Base-by-base conservation (phyloP, 306 rosid species). In the Lathyrus oleraceus region DNA sequence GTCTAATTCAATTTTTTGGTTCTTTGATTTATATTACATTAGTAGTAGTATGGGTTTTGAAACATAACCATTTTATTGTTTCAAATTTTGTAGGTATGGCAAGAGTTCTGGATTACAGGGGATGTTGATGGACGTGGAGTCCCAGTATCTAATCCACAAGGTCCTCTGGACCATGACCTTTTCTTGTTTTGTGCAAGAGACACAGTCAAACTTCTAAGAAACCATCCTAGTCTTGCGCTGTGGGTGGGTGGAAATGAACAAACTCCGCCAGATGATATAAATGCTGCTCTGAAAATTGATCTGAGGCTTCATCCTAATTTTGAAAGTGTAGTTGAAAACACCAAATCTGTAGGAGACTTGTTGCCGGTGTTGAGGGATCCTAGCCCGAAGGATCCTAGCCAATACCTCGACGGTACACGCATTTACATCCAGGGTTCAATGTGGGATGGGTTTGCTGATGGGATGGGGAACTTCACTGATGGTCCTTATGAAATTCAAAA, bases 201-300 rank as follows among this genome's bases (percentile, higher is more conserved):
- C 81, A 93, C 96, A 1, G 91, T 93, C 77, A 93, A 90, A 74
- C 96, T 93, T 77, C 85, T 93, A 75, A 84, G 97, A 75, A 93
- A 93, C 83, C 96, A 90, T 79, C 81, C 96, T n/a, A 90, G 98
- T 85, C 98, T 90, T 69, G 94, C 96, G 75, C 90, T 90, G 48
- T 93, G 98, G 98, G 97, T 93, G 57, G 98, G 98, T 38, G 98
- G 98, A 72, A 93, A 93, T 70, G 98, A 93, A 77, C 98, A 93
- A 90, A 69, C 81, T 81, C 98, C 98, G 13, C 98, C 98, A 23
- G 75, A 63, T 13, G 96, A 90, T 75, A 85, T 93, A 80, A 90
- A 93, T 38, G 45, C 49, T 74, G 87, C 97, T 71, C 79, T 93
- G 54, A 85, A 84, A 81, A 51, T 74, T 65, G 96, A 93, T 78